Evolutionary conservation across 2,329 filamentous ascomycete species (phyloP).

Genomic region (Xylariaceae sp.): DNA sequence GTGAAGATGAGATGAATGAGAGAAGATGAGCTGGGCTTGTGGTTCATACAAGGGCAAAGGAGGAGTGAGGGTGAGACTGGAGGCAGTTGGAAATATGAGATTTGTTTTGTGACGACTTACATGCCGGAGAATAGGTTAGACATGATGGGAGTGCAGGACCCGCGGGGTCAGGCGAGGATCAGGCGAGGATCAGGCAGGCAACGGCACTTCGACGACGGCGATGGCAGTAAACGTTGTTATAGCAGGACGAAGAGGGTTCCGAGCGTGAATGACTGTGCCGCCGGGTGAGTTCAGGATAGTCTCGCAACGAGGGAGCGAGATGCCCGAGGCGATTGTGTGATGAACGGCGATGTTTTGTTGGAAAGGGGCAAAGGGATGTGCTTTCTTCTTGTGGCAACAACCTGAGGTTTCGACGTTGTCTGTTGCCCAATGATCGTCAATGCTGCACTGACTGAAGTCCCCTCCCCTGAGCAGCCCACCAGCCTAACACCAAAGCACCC

Average conservation of each 20-base stretch:
- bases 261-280: neutral
- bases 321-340: neutral
- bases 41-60: neutral
- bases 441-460: conserved; percentile 1
- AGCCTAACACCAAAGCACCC: neutral
- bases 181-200: conserved; percentile 10
- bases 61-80: neutral
- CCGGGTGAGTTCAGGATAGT: conserved; percentile 1
- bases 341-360: conserved; percentile 4
- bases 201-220: too few relatives aligned
- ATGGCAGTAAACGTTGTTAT: too few relatives aligned
- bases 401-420: conserved; percentile 18
- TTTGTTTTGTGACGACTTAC: conserved; percentile 41
- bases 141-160: conserved; percentile 38
- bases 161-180: conserved; percentile 19
- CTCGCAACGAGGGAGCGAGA: conserved; percentile 2
- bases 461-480: conserved; percentile 8
- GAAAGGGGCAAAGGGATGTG: conserved; percentile 20
- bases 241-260: too few relatives aligned
- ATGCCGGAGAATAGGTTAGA: conserved; percentile 61
- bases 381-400: conserved; percentile 12
- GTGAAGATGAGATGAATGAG: neutral
- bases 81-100: neutral
- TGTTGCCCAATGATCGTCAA: conserved; percentile 11
- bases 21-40: neutral